Conservation (phyloP, 768 basidiomycete genomes). For the Tulasnella sp. region DNA sequence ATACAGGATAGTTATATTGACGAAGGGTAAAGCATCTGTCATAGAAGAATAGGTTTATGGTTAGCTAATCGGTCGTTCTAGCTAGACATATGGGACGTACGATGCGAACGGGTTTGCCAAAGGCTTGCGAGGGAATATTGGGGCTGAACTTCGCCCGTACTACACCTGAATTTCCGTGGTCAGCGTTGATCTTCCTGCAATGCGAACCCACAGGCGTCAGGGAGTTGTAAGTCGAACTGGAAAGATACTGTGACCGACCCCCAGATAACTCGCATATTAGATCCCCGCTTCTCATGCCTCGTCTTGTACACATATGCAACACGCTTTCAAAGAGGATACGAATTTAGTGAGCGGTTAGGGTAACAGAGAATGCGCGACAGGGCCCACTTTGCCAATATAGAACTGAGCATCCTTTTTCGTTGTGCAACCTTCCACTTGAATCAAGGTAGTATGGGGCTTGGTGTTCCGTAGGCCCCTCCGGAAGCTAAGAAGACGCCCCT, state of each 20-base stretch:
- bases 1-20: not conserved
- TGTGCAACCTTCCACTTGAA: constrained; percentile 95
- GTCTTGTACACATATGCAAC: constrained; percentile 98
- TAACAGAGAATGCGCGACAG: not conserved
- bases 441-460: constrained; percentile 87
- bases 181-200: constrained; percentile 73
- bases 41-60: not conserved
- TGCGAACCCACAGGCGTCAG: not conserved
- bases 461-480: constrained; percentile 98
- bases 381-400: constrained; percentile 92
- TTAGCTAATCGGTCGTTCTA: too few relatives aligned
- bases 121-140: constrained; percentile 90
- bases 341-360: constrained; percentile 1
- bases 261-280: constrained; percentile 97
- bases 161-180: constrained; percentile 89
- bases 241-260: constrained; percentile 45
- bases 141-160: constrained; percentile 93
- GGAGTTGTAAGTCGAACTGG: not conserved
- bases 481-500: constrained; percentile 96
- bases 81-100: constrained; percentile 37
- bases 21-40: constrained; percentile 7
- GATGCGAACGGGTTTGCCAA: constrained; percentile 86
- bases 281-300: constrained; percentile 86
- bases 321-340: constrained; percentile 40
- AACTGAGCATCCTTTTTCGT: constrained; percentile 91